Evolutionary conservation across 148 eudicot genomes (phyloP).

Genomic region (Amaranthus cruentus): DNA sequence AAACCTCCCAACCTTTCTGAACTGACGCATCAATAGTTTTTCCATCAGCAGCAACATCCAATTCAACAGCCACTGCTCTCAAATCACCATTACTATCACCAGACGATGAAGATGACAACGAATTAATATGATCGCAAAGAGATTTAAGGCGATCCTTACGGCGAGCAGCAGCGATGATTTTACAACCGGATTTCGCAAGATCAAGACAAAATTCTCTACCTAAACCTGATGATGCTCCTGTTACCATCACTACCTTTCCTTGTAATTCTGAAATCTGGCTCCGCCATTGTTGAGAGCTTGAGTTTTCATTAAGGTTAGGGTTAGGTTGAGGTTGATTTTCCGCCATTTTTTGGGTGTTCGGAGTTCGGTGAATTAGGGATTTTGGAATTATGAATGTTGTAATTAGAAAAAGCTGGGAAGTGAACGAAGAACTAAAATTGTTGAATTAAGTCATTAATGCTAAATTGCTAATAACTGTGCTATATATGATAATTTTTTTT

Average conservation of each 20-base stretch:
- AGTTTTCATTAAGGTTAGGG: neutral
- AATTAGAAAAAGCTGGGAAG: too few species aligned
- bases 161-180: slow-evolving; percentile 56
- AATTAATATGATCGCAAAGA: slow-evolving; percentile 49
- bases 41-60: slow-evolving; percentile 44
- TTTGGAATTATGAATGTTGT: too few species aligned
- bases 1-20: slow-evolving; percentile 48
- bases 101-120: neutral
- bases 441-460: too few species aligned
- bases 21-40: slow-evolving; percentile 38
- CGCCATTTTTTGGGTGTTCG: neutral
- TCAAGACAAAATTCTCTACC: slow-evolving; percentile 64
- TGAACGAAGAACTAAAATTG: too few species aligned
- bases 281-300: slow-evolving; percentile 20
- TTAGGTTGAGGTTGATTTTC: neutral
- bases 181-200: slow-evolving; percentile 56
- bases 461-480: too few species aligned
- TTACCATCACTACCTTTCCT: slow-evolving; percentile 55
- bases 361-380: too few species aligned
- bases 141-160: slow-evolving; percentile 46
- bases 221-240: slow-evolving; percentile 74
- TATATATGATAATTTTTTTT: too few species aligned
- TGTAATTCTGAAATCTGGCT: slow-evolving; percentile 24
- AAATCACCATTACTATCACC: neutral
- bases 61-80: slow-evolving; percentile 55